Base-by-base conservation (phyloP, 2,329 filamentous ascomycete species). In the Sporothrix pallida region DNA sequence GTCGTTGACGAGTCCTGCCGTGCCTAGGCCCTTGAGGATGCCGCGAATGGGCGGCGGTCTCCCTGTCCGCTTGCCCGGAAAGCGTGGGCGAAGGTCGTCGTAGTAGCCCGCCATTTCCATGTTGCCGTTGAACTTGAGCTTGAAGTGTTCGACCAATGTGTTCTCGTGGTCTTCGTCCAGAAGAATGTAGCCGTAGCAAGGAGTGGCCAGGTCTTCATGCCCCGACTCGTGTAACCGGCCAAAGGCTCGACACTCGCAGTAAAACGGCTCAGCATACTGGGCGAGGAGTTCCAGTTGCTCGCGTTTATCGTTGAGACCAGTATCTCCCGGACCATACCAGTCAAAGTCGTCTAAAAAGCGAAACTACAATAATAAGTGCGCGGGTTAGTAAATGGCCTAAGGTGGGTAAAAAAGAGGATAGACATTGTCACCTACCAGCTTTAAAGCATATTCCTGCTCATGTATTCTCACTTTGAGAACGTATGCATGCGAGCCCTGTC, bases 101-200 rank as follows among this genome's bases (percentile, higher is more conserved):
- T 65, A 26, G n/a, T 31, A 20, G 20, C 20, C 50, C n/a, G 50
- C 4, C 50, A 54, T 15, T 5, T 65, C 62, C 31, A 9, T 23
- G 8, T 23, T 2, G 23, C 62, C 62, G 62, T 65, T 65, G 17
- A 65, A 46, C 17, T 65, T 17, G 62, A 65, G 62, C 31, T 42
- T 3, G 6, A 65, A 48, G 9, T 3, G 20, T 2, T 65, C 62
- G 17, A 9, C 8, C 42, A 65, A 9, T n/a, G 17, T 42, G 8
- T n/a, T 15, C 20, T 65, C 62, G 46, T 76, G 72, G 8, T 71
- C 65, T 58, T 78, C 75, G 65, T 76, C 75, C 1, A 80, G 75
- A 4, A 80, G 72, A 5, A 80, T 6, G 65, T 80, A 80, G 71
- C 78, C 79, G 67, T 76, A 78, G 74, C 77, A 80, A 44, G 50